Evolutionary conservation across 768 basidiomycete genomes (phyloP).

Genomic region (Podaxis pistillaris): DNA sequence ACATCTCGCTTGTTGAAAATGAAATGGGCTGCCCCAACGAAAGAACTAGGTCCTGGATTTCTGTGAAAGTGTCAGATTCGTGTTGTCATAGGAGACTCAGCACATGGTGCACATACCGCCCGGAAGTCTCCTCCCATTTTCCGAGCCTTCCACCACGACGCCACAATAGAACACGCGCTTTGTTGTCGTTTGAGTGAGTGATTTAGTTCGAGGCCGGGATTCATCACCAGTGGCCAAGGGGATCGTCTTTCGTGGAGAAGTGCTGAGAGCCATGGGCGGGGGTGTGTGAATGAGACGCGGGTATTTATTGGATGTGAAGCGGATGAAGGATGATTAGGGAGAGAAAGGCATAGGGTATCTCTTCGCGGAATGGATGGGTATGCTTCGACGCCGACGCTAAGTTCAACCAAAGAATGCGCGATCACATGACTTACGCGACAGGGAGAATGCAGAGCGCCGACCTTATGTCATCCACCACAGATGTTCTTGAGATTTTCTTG

Average conservation of each 20-base stretch:
- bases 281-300: neutral
- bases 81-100: slow-evolving; percentile 13
- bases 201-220: slow-evolving; percentile 40
- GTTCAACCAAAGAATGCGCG: slow-evolving; percentile 15
- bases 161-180: slow-evolving; percentile 88
- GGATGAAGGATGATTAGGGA: slow-evolving; percentile 9
- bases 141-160: slow-evolving; percentile 84
- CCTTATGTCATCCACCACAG: slow-evolving; percentile 4
- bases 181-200: slow-evolving; percentile 45
- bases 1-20: slow-evolving; percentile 44
- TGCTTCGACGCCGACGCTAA: neutral
- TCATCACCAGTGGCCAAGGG: slow-evolving; percentile 74
- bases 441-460: neutral
- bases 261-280: slow-evolving; percentile 56
- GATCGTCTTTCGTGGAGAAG: slow-evolving; percentile 71
- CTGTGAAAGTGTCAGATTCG: slow-evolving; percentile 34
- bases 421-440: slow-evolving; percentile 10
- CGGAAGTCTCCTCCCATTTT: slow-evolving; percentile 63
- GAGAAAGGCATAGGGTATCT: slow-evolving; percentile 16
- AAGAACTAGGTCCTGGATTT: slow-evolving; percentile 75
- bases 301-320: slow-evolving; percentile 6
- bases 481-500: too few relatives aligned
- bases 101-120: slow-evolving; percentile 46
- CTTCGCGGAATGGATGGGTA: slow-evolving; percentile 4
- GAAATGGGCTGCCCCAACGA: slow-evolving; percentile 71